Evolutionary conservation across 495 filamentous ascomycete genomes (phyloP).

Genomic region (Xylaria cubensis): DNA sequence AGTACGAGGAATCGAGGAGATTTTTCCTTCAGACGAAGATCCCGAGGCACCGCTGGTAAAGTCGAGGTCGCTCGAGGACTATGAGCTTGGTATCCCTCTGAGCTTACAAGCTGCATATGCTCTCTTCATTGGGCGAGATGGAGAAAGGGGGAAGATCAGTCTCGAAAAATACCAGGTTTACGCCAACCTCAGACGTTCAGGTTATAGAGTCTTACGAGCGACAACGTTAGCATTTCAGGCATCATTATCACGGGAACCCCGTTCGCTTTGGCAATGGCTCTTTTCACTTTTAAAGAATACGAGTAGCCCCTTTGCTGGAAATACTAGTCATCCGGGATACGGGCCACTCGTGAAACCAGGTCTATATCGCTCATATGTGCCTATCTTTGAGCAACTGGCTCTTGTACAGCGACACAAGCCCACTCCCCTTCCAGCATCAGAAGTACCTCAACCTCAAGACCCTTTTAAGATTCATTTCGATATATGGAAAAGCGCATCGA

Average conservation of each 20-base stretch:
- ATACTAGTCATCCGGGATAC: slow-evolving; percentile 30
- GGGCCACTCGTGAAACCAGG: slow-evolving; percentile 79
- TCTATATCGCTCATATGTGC: slow-evolving; percentile 78
- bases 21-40: slow-evolving; percentile 41
- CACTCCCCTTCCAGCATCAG: slow-evolving; percentile 36
- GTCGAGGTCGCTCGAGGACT: slow-evolving; percentile 45
- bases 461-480: slow-evolving; percentile 77
- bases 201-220: slow-evolving; percentile 79
- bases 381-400: slow-evolving; percentile 77
- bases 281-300: slow-evolving; percentile 42
- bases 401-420: slow-evolving; percentile 80
- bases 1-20: slow-evolving; percentile 45
- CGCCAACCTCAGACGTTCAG: slow-evolving; percentile 78
- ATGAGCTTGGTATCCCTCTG: slow-evolving; percentile 76
- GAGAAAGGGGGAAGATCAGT: slow-evolving; percentile 61
- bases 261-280: slow-evolving; percentile 51
- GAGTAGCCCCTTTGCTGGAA: slow-evolving; percentile 5
- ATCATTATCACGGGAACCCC: background rate
- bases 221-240: slow-evolving; percentile 46
- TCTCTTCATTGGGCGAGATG: slow-evolving; percentile 70
- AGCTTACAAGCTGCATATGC: slow-evolving; percentile 91
- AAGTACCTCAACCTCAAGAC: slow-evolving; percentile 37
- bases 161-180: slow-evolving; percentile 91
- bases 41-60: slow-evolving; percentile 34
- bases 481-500: slow-evolving; percentile 72